Percentiles rank a stretch among this genome's conserved stretches.
Conservation (phyloP, 2,329 filamentous ascomycete species). For the Microcyclospora tardicrescens region DNA sequence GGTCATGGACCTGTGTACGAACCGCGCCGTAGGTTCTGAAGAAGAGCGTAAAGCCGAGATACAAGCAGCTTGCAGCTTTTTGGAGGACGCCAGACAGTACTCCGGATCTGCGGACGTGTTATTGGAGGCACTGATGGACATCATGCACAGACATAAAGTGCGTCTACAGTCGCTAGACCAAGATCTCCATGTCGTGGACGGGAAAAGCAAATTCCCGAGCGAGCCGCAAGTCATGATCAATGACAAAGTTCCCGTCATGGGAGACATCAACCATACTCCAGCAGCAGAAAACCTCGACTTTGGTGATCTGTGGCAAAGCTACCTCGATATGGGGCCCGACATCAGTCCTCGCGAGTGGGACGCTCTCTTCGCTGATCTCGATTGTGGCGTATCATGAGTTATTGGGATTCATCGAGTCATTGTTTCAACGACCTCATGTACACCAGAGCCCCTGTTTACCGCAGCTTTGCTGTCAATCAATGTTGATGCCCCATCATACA, state of each 20-base stretch:
- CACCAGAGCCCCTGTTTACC: too few relatives aligned
- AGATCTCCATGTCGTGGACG: background rate
- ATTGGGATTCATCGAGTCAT: too few relatives aligned
- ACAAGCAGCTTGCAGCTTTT: constrained; percentile 11
- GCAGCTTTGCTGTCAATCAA: too few relatives aligned
- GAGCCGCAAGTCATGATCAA: background rate
- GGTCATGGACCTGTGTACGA: constrained; percentile 18
- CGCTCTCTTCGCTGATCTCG: constrained; percentile 11
- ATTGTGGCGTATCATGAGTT: constrained; percentile 1
- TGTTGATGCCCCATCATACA: too few relatives aligned
- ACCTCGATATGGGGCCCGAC: constrained; percentile 9
- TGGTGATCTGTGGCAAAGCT: constrained; percentile 16
- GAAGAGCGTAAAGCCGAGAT: constrained; percentile 8
- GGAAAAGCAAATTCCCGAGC: background rate
- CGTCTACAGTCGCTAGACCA: constrained; percentile 4
- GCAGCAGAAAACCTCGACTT: constrained; percentile 4
- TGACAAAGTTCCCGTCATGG: background rate
- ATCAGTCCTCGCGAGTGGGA: constrained; percentile 10
- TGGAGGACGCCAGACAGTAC: constrained; percentile 9
- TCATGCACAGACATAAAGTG: constrained; percentile 15
- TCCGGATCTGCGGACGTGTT: constrained; percentile 10
- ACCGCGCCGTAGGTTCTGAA: constrained; percentile 6
- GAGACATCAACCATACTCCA: background rate
- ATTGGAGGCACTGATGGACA: constrained; percentile 11
- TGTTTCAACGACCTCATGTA: too few relatives aligned